phyloP scores from a whole-genome alignment of 805 yeast species.

The Hanseniaspora meyeri region DNA sequence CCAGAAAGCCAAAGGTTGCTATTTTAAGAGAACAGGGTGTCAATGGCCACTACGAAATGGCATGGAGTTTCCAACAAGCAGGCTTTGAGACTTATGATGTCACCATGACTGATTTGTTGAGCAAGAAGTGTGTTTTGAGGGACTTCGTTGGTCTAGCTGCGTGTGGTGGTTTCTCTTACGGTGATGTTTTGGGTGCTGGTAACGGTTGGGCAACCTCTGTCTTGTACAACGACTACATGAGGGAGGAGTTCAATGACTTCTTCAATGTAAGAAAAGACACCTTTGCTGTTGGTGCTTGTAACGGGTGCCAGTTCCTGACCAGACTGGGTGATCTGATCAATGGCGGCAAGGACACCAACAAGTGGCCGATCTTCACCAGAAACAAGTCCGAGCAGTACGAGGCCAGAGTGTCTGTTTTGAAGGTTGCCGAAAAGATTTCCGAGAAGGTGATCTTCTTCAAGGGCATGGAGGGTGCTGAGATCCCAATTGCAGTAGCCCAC shows the following conservation, averaged over 20 bases:
- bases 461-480: conserved; percentile 82
- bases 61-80: conserved; percentile 88
- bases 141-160: conserved; percentile 91
- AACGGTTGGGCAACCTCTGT: conserved; percentile 99
- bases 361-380: conserved; percentile 93
- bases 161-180: conserved; percentile 97
- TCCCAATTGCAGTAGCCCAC: conserved; percentile 97
- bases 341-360: conserved; percentile 51
- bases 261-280: conserved; percentile 83
- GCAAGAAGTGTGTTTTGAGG: conserved; percentile 57
- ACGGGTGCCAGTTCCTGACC: conserved; percentile 93
- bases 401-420: conserved; percentile 56
- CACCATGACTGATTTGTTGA: conserved; percentile 85
- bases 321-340: conserved; percentile 65
- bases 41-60: conserved; percentile 96
- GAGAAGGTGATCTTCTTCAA: conserved; percentile 69
- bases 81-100: conserved; percentile 92
- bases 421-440: conserved; percentile 38
- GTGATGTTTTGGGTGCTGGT: conserved; percentile 98
- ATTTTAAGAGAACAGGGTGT: conserved; percentile 97
- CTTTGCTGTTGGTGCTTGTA: conserved; percentile 95
- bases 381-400: conserved; percentile 90
- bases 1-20: conserved; percentile 73
- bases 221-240: conserved; percentile 63
- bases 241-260: conserved; percentile 63